Conservation (phyloP, 2,329 filamentous ascomycete genomes). For the Arthrobotrys sinensis region DNA sequence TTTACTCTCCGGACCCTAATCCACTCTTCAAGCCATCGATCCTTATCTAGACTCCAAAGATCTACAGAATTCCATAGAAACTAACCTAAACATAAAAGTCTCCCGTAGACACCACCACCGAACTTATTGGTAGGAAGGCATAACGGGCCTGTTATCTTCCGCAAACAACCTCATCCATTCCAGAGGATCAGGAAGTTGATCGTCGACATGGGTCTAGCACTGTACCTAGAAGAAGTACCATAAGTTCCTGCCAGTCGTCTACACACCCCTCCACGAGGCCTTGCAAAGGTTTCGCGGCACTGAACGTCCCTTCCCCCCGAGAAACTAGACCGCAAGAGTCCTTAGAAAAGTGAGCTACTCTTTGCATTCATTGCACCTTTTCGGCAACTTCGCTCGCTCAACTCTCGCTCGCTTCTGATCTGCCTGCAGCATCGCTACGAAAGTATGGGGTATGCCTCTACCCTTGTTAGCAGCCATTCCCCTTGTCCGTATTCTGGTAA, state of each 20-base stretch:
- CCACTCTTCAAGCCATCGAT: conserved; percentile 15
- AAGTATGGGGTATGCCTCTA: conserved; percentile 46
- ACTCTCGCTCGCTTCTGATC: conserved; percentile 57
- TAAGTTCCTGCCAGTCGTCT: conserved; percentile 24
- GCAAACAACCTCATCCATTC: conserved; percentile 57
- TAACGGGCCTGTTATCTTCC: conserved; percentile 51
- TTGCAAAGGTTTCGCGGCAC: conserved; percentile 42
- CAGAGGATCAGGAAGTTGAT: conserved; percentile 52
- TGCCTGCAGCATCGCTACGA: conserved; percentile 54
- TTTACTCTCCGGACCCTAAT: conserved; percentile 18
- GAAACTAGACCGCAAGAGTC: conserved; percentile 13
- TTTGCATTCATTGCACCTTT: conserved; percentile 43
- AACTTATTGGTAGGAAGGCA: conserved; percentile 19
- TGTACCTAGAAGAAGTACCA: conserved; percentile 21
- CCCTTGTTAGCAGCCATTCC: conserved; percentile 6
- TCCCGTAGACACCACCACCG: background rate
- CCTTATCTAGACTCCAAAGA: conserved; percentile 23
- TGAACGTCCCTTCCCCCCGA: conserved; percentile 20
- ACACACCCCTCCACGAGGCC: conserved; percentile 9
- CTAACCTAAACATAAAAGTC: conserved; percentile 35
- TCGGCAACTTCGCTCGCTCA: conserved; percentile 50
- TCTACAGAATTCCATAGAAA: conserved; percentile 27
- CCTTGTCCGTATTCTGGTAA: conserved; percentile 20
- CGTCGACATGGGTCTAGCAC: conserved; percentile 21
- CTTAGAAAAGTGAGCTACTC: conserved; percentile 33